Evolutionary conservation across 129 eudicot genomes (phyloP).

Genomic region (Deinandra increscens): DNA sequence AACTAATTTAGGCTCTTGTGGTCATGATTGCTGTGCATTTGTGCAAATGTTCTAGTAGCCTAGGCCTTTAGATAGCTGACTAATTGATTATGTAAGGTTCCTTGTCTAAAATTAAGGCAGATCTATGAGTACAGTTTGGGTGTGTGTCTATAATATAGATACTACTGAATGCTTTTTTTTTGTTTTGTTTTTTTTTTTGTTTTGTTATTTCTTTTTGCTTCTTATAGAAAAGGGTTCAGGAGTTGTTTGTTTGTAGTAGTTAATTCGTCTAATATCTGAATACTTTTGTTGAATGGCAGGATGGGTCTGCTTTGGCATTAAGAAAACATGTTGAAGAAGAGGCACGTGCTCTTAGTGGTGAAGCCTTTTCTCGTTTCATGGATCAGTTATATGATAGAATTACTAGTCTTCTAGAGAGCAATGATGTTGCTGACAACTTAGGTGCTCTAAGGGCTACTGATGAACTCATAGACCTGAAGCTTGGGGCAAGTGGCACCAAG

Average conservation of each 20-base stretch:
- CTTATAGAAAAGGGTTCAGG: background rate
- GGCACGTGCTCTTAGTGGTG: constrained; percentile 86
- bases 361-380: constrained; percentile 91
- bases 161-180: too few species aligned
- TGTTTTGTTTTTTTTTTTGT: background rate
- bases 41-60: background rate
- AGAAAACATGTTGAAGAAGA: constrained; percentile 84
- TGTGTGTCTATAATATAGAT: background rate
- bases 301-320: constrained; percentile 84
- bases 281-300: constrained; percentile 44
- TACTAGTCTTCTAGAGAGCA: constrained; percentile 74
- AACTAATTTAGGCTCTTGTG: background rate
- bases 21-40: background rate
- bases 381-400: constrained; percentile 86
- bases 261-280: background rate
- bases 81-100: background rate
- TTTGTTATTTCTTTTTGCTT: background rate
- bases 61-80: background rate
- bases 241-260: constrained; percentile 8
- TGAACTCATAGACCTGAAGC: constrained; percentile 78
- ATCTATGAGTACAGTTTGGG: background rate
- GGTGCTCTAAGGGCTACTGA: constrained; percentile 95
- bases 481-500: constrained; percentile 91
- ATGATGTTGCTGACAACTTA: constrained; percentile 80
- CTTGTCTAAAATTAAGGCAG: background rate